Base-by-base conservation (phyloP, 1,139 yeast genomes). In the Kodamaea plutei region DNA sequence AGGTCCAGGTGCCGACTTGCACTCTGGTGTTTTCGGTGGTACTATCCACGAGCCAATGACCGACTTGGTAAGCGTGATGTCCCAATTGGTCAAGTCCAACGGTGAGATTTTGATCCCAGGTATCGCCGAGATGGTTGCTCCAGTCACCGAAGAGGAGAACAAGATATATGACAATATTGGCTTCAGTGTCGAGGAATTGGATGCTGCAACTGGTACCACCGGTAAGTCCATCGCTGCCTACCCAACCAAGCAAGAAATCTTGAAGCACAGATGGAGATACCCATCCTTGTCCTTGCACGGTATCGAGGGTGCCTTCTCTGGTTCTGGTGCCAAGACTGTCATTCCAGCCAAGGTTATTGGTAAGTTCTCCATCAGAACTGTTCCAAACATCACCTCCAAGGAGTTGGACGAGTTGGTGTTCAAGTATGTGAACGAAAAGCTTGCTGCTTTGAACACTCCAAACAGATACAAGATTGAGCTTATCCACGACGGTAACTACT, bases 221-320 rank as follows among this genome's bases (percentile, higher is more conserved):
- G 35, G 33, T 8, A 17, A 13, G 27, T 32, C 36, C 20, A 88
- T 96, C 26, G 76, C 88, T 24, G 69, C 89, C 40, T 82, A 82
- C 62, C 72, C 77, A 41, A 73, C 73, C 55, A 85, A 87, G 61
- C 79, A 85, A 63, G 83, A 80, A 39, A 83, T 89, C 44, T 76
- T 91, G 53, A 91, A 88, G 82, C 96, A 91, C 61, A 82, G 98
- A 73, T 91, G 98, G 98, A 82, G 98, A 73, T 87, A 71, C 65
- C 97, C 99, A 38, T 88, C 98, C 12, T 72, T 91, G 52, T 88
- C 97, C 5, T 63, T 91, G 43, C 99, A 91, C 61, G 99, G 99
- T 47, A 76, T 91, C 39, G 98, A 91, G 64, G 98, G 98, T 43
- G 99, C 98, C 6, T 91, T 91, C 60, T 81, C 83, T 33, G 91